Base-by-base conservation (phyloP, 768 basidiomycete species). In the Phaffia tasmanica region DNA sequence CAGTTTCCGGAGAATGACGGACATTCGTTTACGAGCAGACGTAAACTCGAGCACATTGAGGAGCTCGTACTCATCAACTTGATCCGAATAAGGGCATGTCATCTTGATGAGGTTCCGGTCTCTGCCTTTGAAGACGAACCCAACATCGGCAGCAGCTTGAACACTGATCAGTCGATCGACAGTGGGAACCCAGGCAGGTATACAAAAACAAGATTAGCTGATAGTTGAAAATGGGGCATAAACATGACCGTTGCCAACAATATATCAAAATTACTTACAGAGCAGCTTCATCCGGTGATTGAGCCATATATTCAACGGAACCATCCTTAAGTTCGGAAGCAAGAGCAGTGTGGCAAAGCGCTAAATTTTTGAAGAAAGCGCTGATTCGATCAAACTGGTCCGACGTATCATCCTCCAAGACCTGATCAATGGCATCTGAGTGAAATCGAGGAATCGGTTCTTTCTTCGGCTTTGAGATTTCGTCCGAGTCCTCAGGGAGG, bases 1-100 rank as follows among this genome's bases (percentile, higher is more conserved):
- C 0, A 94, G 89, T 61, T 82, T 82, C 30, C 94, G 87, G 54
- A 90, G 84, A 67, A 97, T 78, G 55, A 90, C 88, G 74, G 88
- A 92, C 94, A 98, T 98, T 65, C 94, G 81, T 79, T 98, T 99
- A 69, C 94, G 80, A 56, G 91, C 85, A 72, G 85, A 87, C 79
- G 87, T 93, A 81, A 99, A 99, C 75, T 97, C 94, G 72, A 98
- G 81, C 71, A 87, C 79, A 74, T 87, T 85, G 29, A 98, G 78
- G 6, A 85, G 81, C 9, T 82, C 83, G 78, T 89, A 91, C 66
- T 83, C 82, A 78, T 97, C 94, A 2, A 81, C 77, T 74, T 88
- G 86, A 0, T 93, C 93, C 82, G 93, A 83, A 5, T 62, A 21
- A 67, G 61, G 30, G 27, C 94, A 88, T 78, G 93, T 88, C 72